Conservation (phyloP, 805 yeast species). For the Yamadazyma ubonensis region DNA sequence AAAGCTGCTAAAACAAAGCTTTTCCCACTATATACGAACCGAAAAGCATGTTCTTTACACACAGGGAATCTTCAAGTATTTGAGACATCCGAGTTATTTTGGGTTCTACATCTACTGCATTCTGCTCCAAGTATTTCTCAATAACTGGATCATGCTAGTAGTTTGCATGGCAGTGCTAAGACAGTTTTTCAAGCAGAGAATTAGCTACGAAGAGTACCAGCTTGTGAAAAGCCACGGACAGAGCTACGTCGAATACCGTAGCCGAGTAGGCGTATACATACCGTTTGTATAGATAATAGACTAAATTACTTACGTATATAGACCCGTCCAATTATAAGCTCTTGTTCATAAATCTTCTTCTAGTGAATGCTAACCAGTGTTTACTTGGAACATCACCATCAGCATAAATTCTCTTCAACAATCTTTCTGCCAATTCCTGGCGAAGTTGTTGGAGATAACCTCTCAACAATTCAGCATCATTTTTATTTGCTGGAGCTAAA, state of each 20-base stretch:
- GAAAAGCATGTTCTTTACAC: constrained; percentile 25
- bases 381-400: constrained; percentile 68
- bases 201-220: constrained; percentile 35
- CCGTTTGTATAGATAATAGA: constrained; percentile 21
- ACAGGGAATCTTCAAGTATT: constrained; percentile 28
- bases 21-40: constrained; percentile 32
- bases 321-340: constrained; percentile 48
- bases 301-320: no score
- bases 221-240: constrained; percentile 27
- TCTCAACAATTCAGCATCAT: constrained; percentile 76
- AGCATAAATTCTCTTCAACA: constrained; percentile 69
- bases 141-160: constrained; percentile 21
- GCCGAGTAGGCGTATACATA: constrained; percentile 24
- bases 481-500: constrained; percentile 68
- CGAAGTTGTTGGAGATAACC: constrained; percentile 88
- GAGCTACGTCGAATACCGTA: constrained; percentile 26
- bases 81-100: constrained; percentile 40
- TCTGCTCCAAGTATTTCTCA: constrained; percentile 30
- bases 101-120: constrained; percentile 36
- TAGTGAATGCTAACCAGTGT: constrained; percentile 93
- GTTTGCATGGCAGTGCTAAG: constrained; percentile 19
- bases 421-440: constrained; percentile 84
- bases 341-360: constrained; percentile 95
- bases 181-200: constrained; percentile 29
- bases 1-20: constrained; percentile 33